Evolutionary conservation across 2,329 filamentous ascomycete genomes (phyloP).

Genomic region (Fusarium sp.): DNA sequence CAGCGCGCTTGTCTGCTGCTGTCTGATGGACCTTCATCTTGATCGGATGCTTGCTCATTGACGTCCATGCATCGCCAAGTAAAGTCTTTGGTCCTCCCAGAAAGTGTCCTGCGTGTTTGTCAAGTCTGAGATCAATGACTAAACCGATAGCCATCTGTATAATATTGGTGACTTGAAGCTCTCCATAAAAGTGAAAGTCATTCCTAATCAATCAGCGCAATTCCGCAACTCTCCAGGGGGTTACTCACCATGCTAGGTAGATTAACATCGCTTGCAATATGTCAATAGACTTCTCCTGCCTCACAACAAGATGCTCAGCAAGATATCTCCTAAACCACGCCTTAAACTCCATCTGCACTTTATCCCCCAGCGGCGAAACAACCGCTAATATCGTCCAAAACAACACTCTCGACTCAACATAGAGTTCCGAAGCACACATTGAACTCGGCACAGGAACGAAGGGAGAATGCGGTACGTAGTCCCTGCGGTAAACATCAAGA

Average conservation of each 20-base stretch:
- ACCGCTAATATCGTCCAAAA: constrained; percentile 55
- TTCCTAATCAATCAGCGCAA: constrained; percentile 44
- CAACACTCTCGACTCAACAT: constrained; percentile 49
- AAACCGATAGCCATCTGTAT: constrained; percentile 55
- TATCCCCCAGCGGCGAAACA: constrained; percentile 48
- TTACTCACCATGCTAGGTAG: constrained; percentile 52
- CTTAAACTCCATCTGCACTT: constrained; percentile 49
- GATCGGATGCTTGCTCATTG: constrained; percentile 30
- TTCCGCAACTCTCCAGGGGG: accelerated
- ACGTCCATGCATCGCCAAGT: constrained; percentile 49
- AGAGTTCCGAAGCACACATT: constrained; percentile 48
- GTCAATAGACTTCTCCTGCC: constrained; percentile 51
- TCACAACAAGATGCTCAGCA: constrained; percentile 53
- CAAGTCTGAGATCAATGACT: constrained; percentile 54
- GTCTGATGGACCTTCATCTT: constrained; percentile 42
- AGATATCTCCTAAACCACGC: constrained; percentile 54
- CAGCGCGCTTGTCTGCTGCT: constrained; percentile 53
- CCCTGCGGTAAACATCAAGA: constrained; percentile 50
- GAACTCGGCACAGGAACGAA: constrained; percentile 51
- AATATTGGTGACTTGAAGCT: constrained; percentile 52
- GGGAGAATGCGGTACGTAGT: constrained; percentile 52
- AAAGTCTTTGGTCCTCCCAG: constrained; percentile 45
- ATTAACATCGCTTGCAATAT: constrained; percentile 55
- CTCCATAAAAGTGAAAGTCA: constrained; percentile 54
- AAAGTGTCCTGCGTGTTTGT: constrained; percentile 44